These are phyloP conservation scores for Bocquillonia castaneifolia DNA, from an alignment of 441 rosid genomes.

Conservation along the genomic window DNA sequence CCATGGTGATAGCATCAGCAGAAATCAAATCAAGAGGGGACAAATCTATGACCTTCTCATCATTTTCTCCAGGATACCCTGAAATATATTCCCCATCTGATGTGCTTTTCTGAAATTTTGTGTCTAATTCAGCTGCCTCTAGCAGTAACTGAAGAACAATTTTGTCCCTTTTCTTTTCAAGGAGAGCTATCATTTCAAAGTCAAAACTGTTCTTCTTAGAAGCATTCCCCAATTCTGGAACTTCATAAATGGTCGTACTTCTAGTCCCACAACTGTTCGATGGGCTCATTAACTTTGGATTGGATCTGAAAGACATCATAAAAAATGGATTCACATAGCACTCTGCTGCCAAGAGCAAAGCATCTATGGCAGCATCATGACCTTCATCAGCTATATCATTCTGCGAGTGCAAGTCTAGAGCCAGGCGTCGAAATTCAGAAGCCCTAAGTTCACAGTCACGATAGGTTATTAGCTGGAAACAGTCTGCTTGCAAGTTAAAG, in stretches of 20 bases:
- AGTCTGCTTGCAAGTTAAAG: slow-evolving; percentile 67
- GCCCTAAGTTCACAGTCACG: slow-evolving; percentile 76
- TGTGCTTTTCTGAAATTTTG: slow-evolving; percentile 38
- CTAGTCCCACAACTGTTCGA: slow-evolving; percentile 23
- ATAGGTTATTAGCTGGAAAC: slow-evolving; percentile 53
- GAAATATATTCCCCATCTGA: slow-evolving; percentile 34
- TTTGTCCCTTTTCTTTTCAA: slow-evolving; percentile 73
- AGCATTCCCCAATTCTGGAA: slow-evolving; percentile 30
- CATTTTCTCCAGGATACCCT: slow-evolving; percentile 34
- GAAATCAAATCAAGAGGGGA: slow-evolving; percentile 47
- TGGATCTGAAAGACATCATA: slow-evolving; percentile 45
- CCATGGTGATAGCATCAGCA: slow-evolving; percentile 75
- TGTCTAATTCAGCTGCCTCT: slow-evolving; percentile 72
- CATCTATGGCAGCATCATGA: slow-evolving; percentile 82
- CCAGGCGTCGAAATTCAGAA: slow-evolving; percentile 72
- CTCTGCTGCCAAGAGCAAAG: slow-evolving; percentile 85
- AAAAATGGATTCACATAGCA: slow-evolving; percentile 85
- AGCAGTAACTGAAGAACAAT: slow-evolving; percentile 64
- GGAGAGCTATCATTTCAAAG: slow-evolving; percentile 46
- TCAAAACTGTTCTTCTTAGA: slow-evolving; percentile 31
- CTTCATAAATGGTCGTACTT: slow-evolving; percentile 29
- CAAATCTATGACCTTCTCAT: slow-evolving; percentile 45
- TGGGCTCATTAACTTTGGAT: slow-evolving; percentile 28
- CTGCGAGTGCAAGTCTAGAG: slow-evolving; percentile 59
- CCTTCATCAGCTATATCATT: slow-evolving; percentile 52